Conservation (phyloP, 2,329 filamentous ascomycete species). For the Fusarium sp. region DNA sequence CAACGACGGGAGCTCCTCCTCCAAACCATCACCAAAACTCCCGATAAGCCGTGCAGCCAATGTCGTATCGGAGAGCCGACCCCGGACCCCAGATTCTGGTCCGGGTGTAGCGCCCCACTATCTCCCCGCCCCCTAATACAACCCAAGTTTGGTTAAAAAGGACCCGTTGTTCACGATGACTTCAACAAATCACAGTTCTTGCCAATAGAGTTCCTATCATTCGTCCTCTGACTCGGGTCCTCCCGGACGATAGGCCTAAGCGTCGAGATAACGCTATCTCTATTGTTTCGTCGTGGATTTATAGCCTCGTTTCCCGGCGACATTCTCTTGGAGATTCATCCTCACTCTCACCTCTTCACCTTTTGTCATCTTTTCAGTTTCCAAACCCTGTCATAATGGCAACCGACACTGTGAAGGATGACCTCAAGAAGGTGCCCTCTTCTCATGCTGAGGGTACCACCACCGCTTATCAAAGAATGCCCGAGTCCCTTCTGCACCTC, state of each 20-base stretch:
- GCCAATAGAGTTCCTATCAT: constrained; percentile 15
- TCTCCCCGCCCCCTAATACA: no score
- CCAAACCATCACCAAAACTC: neutral
- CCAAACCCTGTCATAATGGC: neutral
- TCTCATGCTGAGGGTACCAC: constrained; percentile 25
- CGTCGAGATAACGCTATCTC: constrained; percentile 21
- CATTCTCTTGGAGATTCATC: neutral
- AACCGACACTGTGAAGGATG: constrained; percentile 16
- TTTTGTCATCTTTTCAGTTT: neutral
- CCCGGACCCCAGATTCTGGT: constrained; percentile 23
- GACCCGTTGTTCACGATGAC: neutral
- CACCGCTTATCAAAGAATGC: constrained; percentile 28
- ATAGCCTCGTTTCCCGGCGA: constrained; percentile 10
- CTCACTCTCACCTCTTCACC: neutral
- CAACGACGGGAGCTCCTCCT: constrained; percentile 13
- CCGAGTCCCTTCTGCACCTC: constrained; percentile 22
- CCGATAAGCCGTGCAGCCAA: constrained; percentile 18
- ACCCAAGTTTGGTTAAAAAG: constrained; percentile 1
- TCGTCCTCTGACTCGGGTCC: neutral
- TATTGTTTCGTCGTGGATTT: constrained; percentile 9
- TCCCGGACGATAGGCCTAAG: neutral
- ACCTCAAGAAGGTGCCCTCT: constrained; percentile 12
- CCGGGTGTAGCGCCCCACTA: no score
- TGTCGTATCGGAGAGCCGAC: neutral
- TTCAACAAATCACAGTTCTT: constrained; percentile 6